Evolutionary conservation across 306 rosid genomes (phyloP).

Genomic region (Bauhinia variegata): DNA sequence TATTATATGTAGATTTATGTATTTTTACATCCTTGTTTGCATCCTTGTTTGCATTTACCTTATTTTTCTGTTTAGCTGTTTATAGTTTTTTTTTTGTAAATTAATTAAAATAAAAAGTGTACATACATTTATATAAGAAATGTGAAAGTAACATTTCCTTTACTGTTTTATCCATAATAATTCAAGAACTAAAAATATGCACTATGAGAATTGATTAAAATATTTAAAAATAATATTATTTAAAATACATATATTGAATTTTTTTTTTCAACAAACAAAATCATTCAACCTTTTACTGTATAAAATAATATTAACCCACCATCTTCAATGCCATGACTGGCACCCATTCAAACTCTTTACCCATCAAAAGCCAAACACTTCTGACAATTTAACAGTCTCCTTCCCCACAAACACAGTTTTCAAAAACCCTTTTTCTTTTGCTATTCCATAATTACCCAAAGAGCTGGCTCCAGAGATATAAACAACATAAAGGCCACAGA

Average conservation of each 20-base stretch:
- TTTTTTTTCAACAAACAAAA: slow-evolving; percentile 49
- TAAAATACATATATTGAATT: slow-evolving; percentile 8
- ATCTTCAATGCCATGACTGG: slow-evolving; percentile 59
- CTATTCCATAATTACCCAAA: slow-evolving; percentile 40
- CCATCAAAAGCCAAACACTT: slow-evolving; percentile 56
- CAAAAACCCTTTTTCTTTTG: slow-evolving; percentile 51
- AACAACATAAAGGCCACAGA: slow-evolving; percentile 27
- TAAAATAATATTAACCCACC: slow-evolving; percentile 47
- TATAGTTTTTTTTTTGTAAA: too few relatives aligned
- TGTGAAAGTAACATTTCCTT: too few relatives aligned
- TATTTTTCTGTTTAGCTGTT: too few relatives aligned
- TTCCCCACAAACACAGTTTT: slow-evolving; percentile 54
- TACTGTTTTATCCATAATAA: too few relatives aligned
- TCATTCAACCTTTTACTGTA: slow-evolving; percentile 59
- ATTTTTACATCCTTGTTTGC: too few relatives aligned
- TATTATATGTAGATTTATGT: too few relatives aligned
- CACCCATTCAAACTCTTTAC: slow-evolving; percentile 65
- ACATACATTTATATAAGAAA: too few relatives aligned
- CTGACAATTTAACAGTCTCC: slow-evolving; percentile 67
- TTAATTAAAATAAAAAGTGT: too few relatives aligned
- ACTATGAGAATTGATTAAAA: too few relatives aligned
- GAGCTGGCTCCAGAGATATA: slow-evolving; percentile 26
- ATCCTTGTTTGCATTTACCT: too few relatives aligned
- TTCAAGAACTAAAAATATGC: too few relatives aligned
- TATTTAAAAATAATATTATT: too few relatives aligned